Base-by-base conservation (phyloP, 192 early-diverging fungal species). In the Backusella mclennaniae region DNA sequence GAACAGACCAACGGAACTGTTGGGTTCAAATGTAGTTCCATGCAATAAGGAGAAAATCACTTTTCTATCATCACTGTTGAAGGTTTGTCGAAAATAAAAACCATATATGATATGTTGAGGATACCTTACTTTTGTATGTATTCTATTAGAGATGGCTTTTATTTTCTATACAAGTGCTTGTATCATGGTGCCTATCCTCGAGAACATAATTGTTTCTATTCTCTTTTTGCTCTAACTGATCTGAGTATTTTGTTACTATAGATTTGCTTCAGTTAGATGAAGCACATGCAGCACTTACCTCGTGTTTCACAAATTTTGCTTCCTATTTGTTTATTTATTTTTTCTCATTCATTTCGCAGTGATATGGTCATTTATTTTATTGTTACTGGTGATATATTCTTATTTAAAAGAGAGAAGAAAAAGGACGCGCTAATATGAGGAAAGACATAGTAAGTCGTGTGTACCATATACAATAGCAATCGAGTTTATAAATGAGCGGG, bases 231-330 rank as follows among this genome's bases (percentile, higher is more conserved):
- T 38, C 67, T 33, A 66, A 23, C 38, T 35, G 56, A 63, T 63
- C 56, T 63, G 56, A 29, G 56, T 63, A 63, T 63, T 63, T 63
- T 63, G 56, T 63, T 29, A 63, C 56, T 63, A 63, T 14, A 63
- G 21, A 63, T 26, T 63, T 63, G 56, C 67, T 68, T 68, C 67
- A 35, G 19, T 19, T 15, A 35, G 39, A 23, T 73, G 77, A 66
- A 69, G 71, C 75, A 76, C 75, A 76, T 76, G 75, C 75, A 70
- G 75, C 75, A 76, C 67, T 70, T 35, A 46, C 75, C 75, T 76
- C 75, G 68, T 76, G 75, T 41, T 59, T 49, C 74, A 21, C 52
- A 74, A 17, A 36, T 63, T 29, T 63, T 63, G 23, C 26, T 21
- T 59, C 23, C 36, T 69, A 38, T 23, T 12, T 38, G 12, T 69